Evolutionary conservation across 257 asterid genomes (phyloP), one percentile per base, ranked within the genome.

Genomic region (Solanum dulcamara): DNA sequence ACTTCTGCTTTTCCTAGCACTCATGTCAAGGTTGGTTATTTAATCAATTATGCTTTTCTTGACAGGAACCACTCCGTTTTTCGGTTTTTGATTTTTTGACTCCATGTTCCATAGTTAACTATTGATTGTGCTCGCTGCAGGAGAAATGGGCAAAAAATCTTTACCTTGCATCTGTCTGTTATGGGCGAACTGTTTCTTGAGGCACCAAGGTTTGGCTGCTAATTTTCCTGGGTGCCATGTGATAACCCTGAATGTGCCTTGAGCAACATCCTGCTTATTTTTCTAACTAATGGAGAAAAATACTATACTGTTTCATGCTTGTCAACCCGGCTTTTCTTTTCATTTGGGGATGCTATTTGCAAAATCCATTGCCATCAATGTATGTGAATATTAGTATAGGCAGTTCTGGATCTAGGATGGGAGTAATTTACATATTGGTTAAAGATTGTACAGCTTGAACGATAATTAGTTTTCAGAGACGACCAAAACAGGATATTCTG

Each of bases 61-160:
- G 11, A 33, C 4, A 13, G 24, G 83, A 22, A 37, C 46, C 28
- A 40, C 18, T 50, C 33, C 13, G 30, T 44, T 67, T 30, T 6
- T n/a, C n/a, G 2, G 24, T 11, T 62, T 14, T 62, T 59, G 7
- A n/a, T 60, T 40, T 64, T 64, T 10, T 7, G 17, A 37, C 42
- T 77, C 33, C 84, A 22, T 44, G 28, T 28, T 77, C 38, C 42
- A 10, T 53, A 8, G 3, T 48, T 77, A 77, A 77, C 83, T 30
- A 28, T 48, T 77, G 83, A 77, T 26, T 77, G 57, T 81, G 10
- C 59, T 84, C 33, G 18, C 66, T 88, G 87, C 94, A 94, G 98
- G 98, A 94, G 84, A 94, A 93, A 88, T 94, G 98, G 98, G 92
- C 91, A 1, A 94, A 94, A 84, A 94, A 94, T 86, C 95, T 94